Percentiles rank a stretch among this genome's conserved stretches.
These are phyloP conservation scores for Yamadazyma atmosphaerica DNA, from an alignment of 1,139 yeast species.

Conservation along the genomic window DNA sequence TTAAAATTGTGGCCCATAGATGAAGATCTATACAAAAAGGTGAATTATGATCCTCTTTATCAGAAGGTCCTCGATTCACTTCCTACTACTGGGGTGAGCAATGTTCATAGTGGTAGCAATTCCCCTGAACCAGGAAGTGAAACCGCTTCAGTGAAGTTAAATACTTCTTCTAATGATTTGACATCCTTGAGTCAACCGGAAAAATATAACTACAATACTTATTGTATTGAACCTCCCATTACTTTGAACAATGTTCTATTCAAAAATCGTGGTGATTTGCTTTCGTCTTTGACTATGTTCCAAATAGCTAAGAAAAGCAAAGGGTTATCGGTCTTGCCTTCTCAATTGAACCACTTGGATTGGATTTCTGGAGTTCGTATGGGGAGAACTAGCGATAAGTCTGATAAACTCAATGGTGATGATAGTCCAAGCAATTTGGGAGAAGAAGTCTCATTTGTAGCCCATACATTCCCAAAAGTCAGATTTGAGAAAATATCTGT, in stretches of 20 bases:
- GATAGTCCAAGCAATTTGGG: conserved; percentile 72
- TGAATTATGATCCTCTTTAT: conserved; percentile 52
- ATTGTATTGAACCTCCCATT: conserved; percentile 41
- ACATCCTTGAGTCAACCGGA: conserved; percentile 1
- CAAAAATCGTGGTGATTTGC: conserved; percentile 34
- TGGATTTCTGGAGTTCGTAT: conserved; percentile 94
- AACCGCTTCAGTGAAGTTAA: neutral
- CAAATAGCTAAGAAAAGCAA: conserved; percentile 33
- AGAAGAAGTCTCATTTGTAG: conserved; percentile 87
- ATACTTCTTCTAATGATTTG: neutral
- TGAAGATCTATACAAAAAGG: conserved; percentile 57
- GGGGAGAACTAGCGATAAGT: conserved; percentile 54
- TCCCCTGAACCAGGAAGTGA: conserved; percentile 1
- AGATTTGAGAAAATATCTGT: conserved; percentile 86
- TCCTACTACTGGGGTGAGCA: conserved; percentile 10
- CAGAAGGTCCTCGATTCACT: conserved; percentile 26
- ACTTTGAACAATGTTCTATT: conserved; percentile 35
- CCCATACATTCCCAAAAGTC: conserved; percentile 86
- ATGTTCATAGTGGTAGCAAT: conserved; percentile 19
- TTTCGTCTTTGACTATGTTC: conserved; percentile 36
- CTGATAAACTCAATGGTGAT: conserved; percentile 24
- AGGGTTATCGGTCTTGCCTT: conserved; percentile 23
- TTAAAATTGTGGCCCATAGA: conserved; percentile 79
- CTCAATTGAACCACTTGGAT: conserved; percentile 64
- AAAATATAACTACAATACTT: conserved; percentile 32